Conservation (phyloP, 2,329 filamentous ascomycete genomes). For the Xylaria multiplex region DNA sequence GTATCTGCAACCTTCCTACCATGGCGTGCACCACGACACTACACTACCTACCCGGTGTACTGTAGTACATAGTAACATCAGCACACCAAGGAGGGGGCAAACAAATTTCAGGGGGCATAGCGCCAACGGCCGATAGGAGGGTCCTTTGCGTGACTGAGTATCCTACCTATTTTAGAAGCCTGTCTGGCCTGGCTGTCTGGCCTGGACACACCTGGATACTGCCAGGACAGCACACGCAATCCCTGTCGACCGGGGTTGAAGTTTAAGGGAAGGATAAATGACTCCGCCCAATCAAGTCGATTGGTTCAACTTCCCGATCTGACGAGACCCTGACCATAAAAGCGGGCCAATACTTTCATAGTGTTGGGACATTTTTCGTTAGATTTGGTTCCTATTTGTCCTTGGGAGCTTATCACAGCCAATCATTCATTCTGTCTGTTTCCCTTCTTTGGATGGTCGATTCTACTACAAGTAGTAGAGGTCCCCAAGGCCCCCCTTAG, state of each 20-base stretch:
- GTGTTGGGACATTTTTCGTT: background rate
- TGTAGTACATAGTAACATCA: background rate
- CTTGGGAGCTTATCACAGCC: background rate
- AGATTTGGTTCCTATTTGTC: too few relatives aligned
- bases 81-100: background rate
- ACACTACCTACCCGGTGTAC: too few relatives aligned
- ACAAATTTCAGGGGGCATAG: conserved; percentile 36
- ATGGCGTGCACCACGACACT: too few relatives aligned
- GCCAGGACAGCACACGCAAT: conserved; percentile 22
- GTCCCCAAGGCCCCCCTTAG: too few relatives aligned
- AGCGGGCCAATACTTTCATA: conserved; percentile 19
- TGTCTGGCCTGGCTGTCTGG: background rate
- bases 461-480: too few relatives aligned
- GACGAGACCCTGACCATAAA: conserved; percentile 7
- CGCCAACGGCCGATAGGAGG: conserved; percentile 21
- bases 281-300: conserved; percentile 27
- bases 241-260: conserved; percentile 25
- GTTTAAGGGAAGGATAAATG: conserved; percentile 22
- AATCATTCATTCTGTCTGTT: conserved; percentile 16
- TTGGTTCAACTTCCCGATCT: conserved; percentile 31
- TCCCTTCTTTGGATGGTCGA: background rate
- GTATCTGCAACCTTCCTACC: background rate
- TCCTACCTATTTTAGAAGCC: conserved; percentile 31
- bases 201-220: too few relatives aligned
- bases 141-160: conserved; percentile 24